Conservation (phyloP, 805 yeast genomes). For the Cyberlindnera maritima region DNA sequence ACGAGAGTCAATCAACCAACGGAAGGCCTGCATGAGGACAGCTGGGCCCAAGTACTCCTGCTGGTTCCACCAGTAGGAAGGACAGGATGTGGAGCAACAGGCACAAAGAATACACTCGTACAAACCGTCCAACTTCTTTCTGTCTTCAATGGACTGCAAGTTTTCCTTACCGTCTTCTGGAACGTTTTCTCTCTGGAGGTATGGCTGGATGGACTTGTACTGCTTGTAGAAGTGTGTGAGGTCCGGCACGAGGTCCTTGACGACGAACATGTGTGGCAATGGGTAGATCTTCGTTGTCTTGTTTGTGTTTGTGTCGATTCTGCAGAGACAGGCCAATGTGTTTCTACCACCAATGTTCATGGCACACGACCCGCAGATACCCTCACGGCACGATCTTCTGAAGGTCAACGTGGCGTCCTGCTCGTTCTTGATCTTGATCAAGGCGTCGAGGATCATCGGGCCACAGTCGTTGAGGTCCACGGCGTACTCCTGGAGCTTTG, state of each 20-base stretch:
- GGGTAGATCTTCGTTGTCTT: slow-evolving; percentile 90
- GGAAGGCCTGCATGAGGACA: slow-evolving; percentile 97
- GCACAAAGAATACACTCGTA: slow-evolving; percentile 98
- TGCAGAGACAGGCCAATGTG: slow-evolving; percentile 95
- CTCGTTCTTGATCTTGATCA: slow-evolving; percentile 92
- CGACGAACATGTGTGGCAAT: slow-evolving; percentile 96
- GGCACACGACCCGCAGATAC: slow-evolving; percentile 99
- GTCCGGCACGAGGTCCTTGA: slow-evolving; percentile 96
- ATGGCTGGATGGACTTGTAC: slow-evolving; percentile 97
- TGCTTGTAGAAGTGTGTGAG: slow-evolving; percentile 97
- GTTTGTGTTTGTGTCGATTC: slow-evolving; percentile 75
- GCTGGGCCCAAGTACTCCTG: slow-evolving; percentile 99
- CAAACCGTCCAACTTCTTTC: slow-evolving; percentile 94
- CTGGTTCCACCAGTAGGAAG: slow-evolving; percentile 99
- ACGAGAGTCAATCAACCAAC: slow-evolving; percentile 98
- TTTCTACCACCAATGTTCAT: slow-evolving; percentile 98
- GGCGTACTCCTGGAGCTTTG: slow-evolving; percentile 77
- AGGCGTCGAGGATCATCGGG: slow-evolving; percentile 96
- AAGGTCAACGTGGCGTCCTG: slow-evolving; percentile 94
- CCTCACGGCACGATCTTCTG: slow-evolving; percentile 98
- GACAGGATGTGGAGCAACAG: slow-evolving; percentile 98
- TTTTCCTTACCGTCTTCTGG: slow-evolving; percentile 94
- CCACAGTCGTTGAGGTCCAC: slow-evolving; percentile 91
- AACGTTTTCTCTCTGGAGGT: slow-evolving; percentile 70
- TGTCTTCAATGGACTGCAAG: slow-evolving; percentile 85